These are phyloP conservation scores for Aspergillus awamori DNA, from an alignment of 2,329 filamentous ascomycete genomes.

Conservation along the genomic window DNA sequence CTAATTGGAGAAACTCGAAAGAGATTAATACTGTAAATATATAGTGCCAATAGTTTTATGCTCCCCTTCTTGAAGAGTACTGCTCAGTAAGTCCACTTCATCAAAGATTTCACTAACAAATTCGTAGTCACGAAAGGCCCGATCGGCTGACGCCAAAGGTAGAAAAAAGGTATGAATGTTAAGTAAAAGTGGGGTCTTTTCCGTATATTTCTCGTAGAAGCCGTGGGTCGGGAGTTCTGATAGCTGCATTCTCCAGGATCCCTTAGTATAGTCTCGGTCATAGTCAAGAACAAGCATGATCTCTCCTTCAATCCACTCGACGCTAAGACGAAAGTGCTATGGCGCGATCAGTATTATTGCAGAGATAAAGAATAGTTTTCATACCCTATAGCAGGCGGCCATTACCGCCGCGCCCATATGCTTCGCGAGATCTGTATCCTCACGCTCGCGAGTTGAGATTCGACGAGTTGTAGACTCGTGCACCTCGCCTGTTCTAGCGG, in stretches of 20 bases:
- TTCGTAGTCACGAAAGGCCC: too few relatives aligned
- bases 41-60: too few relatives aligned
- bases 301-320: slow-evolving; percentile 4
- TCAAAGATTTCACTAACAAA: too few relatives aligned
- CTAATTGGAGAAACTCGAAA: too few relatives aligned
- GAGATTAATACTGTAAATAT: too few relatives aligned
- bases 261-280: slow-evolving; percentile 19
- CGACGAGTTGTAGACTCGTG: slow-evolving; percentile 17
- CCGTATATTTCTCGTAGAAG: slow-evolving; percentile 24
- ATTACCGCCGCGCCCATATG: slow-evolving; percentile 1
- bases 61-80: too few relatives aligned
- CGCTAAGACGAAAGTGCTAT: slow-evolving; percentile 23
- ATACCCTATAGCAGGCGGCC: slow-evolving; percentile 20
- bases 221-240: slow-evolving; percentile 20
- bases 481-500: slow-evolving; percentile 14
- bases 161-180: slow-evolving; percentile 22
- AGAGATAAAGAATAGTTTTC: not conserved
- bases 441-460: not conserved
- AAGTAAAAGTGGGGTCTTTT: slow-evolving; percentile 21
- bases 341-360: not conserved
- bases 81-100: too few relatives aligned
- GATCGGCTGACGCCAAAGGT: slow-evolving; percentile 9
- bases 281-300: slow-evolving; percentile 21
- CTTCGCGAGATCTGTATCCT: slow-evolving; percentile 8
- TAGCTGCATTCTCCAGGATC: slow-evolving; percentile 18